These are phyloP conservation scores for Tulasnella calospora DNA, from an alignment of 768 basidiomycete genomes.

Conservation along the genomic window DNA sequence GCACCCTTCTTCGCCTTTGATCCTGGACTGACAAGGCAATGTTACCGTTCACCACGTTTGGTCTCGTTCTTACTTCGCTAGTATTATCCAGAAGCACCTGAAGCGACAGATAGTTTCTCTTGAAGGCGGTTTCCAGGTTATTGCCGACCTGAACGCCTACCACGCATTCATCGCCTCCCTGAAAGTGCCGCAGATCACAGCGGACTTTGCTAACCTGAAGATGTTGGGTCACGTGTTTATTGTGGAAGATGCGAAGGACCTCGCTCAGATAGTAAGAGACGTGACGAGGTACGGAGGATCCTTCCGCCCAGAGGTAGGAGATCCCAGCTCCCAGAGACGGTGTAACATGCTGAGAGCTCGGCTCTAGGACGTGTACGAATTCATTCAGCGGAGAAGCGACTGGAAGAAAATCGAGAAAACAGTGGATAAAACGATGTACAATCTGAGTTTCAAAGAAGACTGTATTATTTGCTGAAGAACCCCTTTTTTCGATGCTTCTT, in stretches of 20 bases:
- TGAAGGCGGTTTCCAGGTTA: constrained; percentile 89
- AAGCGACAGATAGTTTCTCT: constrained; percentile 96
- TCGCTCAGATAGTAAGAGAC: constrained; percentile 93
- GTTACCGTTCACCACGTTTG: neutral
- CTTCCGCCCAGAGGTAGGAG: constrained; percentile 79
- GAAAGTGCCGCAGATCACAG: constrained; percentile 76
- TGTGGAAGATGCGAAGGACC: constrained; percentile 90
- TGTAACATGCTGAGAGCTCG: neutral
- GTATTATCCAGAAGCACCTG: constrained; percentile 92
- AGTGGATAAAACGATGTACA: constrained; percentile 94
- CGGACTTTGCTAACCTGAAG: constrained; percentile 90
- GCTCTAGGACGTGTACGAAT: constrained; percentile 85
- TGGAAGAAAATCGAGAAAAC: constrained; percentile 99
- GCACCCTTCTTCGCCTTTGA: neutral
- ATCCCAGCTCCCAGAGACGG: constrained; percentile 4
- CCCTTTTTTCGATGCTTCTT: neutral
- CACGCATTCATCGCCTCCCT: constrained; percentile 82
- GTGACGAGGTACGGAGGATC: constrained; percentile 93
- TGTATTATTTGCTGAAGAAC: constrained; percentile 50
- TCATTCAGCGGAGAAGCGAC: constrained; percentile 88
- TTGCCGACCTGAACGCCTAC: constrained; percentile 93
- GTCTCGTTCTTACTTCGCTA: constrained; percentile 33
- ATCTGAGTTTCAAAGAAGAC: constrained; percentile 88
- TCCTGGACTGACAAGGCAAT: neutral
- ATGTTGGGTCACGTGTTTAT: constrained; percentile 97